Evolutionary conservation across 2,329 filamentous ascomycete genomes (phyloP), one percentile per base, ranked within the genome.

Genomic region (Aspergillus flavus): DNA sequence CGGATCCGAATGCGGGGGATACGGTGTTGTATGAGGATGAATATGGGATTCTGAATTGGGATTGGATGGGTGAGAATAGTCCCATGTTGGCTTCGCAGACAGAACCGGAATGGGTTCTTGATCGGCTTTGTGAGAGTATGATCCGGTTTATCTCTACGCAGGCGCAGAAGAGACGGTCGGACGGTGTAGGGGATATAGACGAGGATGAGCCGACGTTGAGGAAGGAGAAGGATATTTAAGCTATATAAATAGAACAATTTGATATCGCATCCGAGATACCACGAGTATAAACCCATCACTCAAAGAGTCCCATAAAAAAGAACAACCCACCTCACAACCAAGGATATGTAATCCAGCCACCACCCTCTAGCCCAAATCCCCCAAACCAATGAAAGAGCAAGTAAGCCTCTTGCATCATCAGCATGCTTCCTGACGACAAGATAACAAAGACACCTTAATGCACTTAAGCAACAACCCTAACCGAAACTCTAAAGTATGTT

Each of bases 21-120:
- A 71, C 78, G 2, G 68, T 76, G 34, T 67, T 76, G 1, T 81
- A 84, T 9, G 85, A 86, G 61, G 83, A 86, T 23, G 81, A 85
- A n/a, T 84, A 86, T 32, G 87, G 85, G 0, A 70, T 89, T 21
- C 79, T 90, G 1, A 85, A 89, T 39, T 91, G 89, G 89, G 89
- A 91, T 71, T 92, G 89, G 89, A 87, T 92, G 60, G 88, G 89
- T 0, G 85, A 90, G 67, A 82, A 87, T 61, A 89, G 87, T 69
- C 89, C 89, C 0, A 86, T 92, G 84, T 78, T 91, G 70, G 85
- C 86, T 4, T 83, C 85, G 53, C 78, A 86, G 64, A 84, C 80
- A 7, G 89, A 92, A 76, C 82, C 87, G 0, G 87, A 91, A 73
- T 91, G 89, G 85, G 78, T 91, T 61, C 77, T 92, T 2, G 85